A percentile compares a stretch with the other conserved stretches of the same genome.
Conservation (phyloP, 2,329 filamentous ascomycete species). For the Aspergillus sp. region DNA sequence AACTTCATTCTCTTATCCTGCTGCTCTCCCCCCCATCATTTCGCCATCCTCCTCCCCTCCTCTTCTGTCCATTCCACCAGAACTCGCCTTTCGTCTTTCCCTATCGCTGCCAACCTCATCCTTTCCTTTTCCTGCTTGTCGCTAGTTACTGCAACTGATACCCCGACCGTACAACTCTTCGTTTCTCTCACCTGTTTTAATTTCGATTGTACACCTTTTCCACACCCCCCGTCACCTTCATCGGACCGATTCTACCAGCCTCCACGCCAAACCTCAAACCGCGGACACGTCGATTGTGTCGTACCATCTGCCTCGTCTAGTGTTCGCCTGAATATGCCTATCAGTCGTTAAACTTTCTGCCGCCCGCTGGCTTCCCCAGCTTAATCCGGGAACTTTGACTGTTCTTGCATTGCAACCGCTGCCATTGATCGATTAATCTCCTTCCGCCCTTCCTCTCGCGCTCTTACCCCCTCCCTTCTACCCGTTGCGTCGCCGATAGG, state of each 20-base stretch:
- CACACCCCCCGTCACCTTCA: not conserved
- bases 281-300: slow-evolving; percentile 15
- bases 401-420: slow-evolving; percentile 7
- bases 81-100: not conserved
- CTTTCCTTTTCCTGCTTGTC: slow-evolving; percentile 1
- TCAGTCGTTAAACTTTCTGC: slow-evolving; percentile 27
- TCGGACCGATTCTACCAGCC: slow-evolving; percentile 6
- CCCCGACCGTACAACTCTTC: not conserved
- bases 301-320: slow-evolving; percentile 7
- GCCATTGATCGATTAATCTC: slow-evolving; percentile 12
- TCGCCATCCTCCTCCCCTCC: slow-evolving; percentile 6
- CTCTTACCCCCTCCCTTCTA: slow-evolving; percentile 4
- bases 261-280: slow-evolving; percentile 4
- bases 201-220: slow-evolving; percentile 19
- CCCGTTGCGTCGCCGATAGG: slow-evolving; percentile 5
- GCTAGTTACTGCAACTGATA: slow-evolving; percentile 9
- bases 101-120: slow-evolving; percentile 16
- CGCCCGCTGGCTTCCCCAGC: slow-evolving; percentile 26
- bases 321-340: slow-evolving; percentile 26
- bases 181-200: slow-evolving; percentile 18
- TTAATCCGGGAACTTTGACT: slow-evolving; percentile 15
- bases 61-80: not conserved
- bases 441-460: slow-evolving; percentile 11
- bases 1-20: slow-evolving; percentile 2
- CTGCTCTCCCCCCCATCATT: slow-evolving; percentile 10